Conservation (phyloP, 805 yeast genomes). For the Lachancea cidri region DNA sequence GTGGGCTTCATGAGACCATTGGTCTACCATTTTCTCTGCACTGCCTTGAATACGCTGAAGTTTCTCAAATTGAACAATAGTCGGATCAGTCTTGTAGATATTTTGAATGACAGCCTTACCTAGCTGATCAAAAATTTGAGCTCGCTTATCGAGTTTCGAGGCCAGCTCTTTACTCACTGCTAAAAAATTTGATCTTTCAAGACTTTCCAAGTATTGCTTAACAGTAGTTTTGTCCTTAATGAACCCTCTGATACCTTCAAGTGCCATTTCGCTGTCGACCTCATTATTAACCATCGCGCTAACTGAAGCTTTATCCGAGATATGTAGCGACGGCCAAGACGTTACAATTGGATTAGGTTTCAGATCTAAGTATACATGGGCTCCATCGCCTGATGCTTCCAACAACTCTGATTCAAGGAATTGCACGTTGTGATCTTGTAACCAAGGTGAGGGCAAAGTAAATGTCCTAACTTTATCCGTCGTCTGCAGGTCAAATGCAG, state of each 20-base stretch:
- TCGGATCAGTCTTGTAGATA: constrained; percentile 13
- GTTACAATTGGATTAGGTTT: not conserved
- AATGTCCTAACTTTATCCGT: constrained; percentile 11
- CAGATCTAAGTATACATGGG: constrained; percentile 29
- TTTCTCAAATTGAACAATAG: constrained; percentile 17
- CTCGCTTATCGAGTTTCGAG: constrained; percentile 13
- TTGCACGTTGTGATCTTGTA: constrained; percentile 19
- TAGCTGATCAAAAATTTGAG: constrained; percentile 12
- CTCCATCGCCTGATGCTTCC: constrained; percentile 17
- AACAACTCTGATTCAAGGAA: constrained; percentile 13
- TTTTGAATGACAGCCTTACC: constrained; percentile 12
- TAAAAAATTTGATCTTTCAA: constrained; percentile 22
- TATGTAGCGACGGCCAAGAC: constrained; percentile 6
- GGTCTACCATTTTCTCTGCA: constrained; percentile 18
- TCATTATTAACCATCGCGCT: constrained; percentile 13
- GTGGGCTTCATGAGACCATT: constrained; percentile 31
- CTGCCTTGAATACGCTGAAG: constrained; percentile 12
- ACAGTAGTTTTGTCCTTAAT: constrained; percentile 29
- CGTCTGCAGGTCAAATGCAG: constrained; percentile 14
- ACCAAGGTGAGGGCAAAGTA: constrained; percentile 29
- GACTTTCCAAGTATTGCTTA: constrained; percentile 20
- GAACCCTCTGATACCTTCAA: constrained; percentile 20
- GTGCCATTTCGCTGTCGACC: constrained; percentile 22
- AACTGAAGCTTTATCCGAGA: constrained; percentile 9
- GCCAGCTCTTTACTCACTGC: constrained; percentile 13